Base-by-base conservation (phyloP, 371 early-diverging fungal species). In the Mucor racemosus region DNA sequence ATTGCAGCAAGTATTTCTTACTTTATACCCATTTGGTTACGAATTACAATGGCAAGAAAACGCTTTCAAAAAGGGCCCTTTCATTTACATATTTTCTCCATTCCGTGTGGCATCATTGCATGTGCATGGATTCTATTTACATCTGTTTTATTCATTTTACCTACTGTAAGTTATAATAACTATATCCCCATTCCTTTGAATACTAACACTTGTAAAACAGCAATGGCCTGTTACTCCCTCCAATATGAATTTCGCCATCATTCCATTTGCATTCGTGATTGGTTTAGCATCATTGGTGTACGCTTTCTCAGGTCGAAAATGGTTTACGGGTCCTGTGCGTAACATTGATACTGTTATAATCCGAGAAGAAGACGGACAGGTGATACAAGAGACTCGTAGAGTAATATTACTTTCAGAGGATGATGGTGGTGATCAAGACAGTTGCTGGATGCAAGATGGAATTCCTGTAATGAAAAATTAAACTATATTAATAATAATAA, bases 1-100 rank as follows among this genome's bases (percentile, higher is more conserved):
- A 90, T 92, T 64, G 86, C 90, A 33, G 76, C 88, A 35, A 88
- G 85, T 66, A 83, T 92, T 38, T 86, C 89, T 13, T 92, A 92
- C 63, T 87, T 86, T 38, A 80, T 89, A 48, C 92, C 92, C 10
- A 89, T 89, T 5, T 69, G 79, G 60, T 73, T 85, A 33, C 78
- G 50, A 71, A 80, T 68, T 61, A 86, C 61, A 31, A 86, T 73
- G 87, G 89, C 58, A 44, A 76, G 65, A 76, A 69, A 66, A 67
- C 75, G 53, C 35, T 74, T 71, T 58, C 40, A 69, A 46, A 68
- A 60, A 38, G 82, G 62, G 0, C 71, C 71, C 38, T 71, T 44
- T 40, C 50, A 66, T 63, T 26, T 71, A 44, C 66, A 65, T 33
- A 17, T 19, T 7, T 66, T 62, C 7, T 71, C 71, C 15, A 46